Evolutionary conservation across 129 eudicot genomes (phyloP), one percentile per base, ranked within the genome.

Genomic region (Chrysanthemum seticuspe): DNA sequence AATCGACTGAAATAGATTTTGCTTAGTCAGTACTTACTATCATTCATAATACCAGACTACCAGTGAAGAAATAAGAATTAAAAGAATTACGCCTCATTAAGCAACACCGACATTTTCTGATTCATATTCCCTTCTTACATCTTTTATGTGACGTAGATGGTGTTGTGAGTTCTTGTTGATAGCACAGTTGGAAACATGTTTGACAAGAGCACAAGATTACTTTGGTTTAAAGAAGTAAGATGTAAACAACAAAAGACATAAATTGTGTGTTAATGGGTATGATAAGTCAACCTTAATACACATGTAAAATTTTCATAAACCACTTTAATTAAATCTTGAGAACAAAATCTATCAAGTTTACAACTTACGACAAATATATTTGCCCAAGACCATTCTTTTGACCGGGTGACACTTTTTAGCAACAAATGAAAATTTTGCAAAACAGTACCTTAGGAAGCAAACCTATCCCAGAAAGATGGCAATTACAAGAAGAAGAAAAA

Each of bases 311-410:
- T 21, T 27, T 4, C 66, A 49, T 73, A 62, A 50, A 16, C 48
- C 49, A 21, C 25, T n/a, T 73, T 10, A 48, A 64, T 13, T 40
- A 29, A 15, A 73, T 61, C 62, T 25, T 27, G 36, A 49, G 6
- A 29, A 49, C 52, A 13, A 10, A 52, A 40, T 10, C 34, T 34
- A n/a, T 70, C 54, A 74, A 29, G 62, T 50, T 74, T 29, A 51
- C 60, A 8, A 31, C 10, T 18, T 16, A 29, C 51, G 13, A 74
- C 44, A 15, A 62, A 21, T 19, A 16, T 62, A 15, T 15, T 31
- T 13, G n/a, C 51, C 71, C 56, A 74, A 18, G n/a, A 52, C 63
- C 48, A 6, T 47, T 34, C 12, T 73, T 62, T 61, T 73, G 62
- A 15, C 14, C 34, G n/a, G n/a, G 15, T 12, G 13, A 74, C 21